Evolutionary conservation across 805 yeast genomes (phyloP).

Genomic region (Saturnispora sanitii): DNA sequence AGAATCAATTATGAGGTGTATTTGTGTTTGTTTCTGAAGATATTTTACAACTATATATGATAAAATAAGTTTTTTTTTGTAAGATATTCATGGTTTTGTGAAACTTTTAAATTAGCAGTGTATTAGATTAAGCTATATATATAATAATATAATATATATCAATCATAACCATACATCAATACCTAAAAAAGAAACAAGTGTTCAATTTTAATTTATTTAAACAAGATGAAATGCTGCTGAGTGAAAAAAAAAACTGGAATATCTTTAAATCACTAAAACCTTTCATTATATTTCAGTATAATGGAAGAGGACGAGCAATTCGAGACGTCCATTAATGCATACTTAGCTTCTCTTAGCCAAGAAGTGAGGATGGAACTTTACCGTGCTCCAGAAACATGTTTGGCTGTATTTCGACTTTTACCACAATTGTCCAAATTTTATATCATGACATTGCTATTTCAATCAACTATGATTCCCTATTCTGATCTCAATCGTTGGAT

Average conservation of each 20-base stretch:
- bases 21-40: too few species aligned
- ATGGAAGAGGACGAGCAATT: slow-evolving; percentile 28
- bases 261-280: not conserved
- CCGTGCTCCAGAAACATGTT: slow-evolving; percentile 85
- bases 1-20: too few species aligned
- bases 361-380: slow-evolving; percentile 75
- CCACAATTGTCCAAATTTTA: slow-evolving; percentile 86
- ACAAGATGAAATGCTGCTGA: not conserved
- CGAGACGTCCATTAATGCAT: slow-evolving; percentile 73
- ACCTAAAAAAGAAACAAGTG: too few species aligned
- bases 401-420: slow-evolving; percentile 81
- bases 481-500: slow-evolving; percentile 71
- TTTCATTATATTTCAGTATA: not conserved
- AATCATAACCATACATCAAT: too few species aligned
- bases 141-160: too few species aligned
- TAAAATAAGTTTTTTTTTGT: too few species aligned
- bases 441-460: slow-evolving; percentile 78
- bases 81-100: too few species aligned
- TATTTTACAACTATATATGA: too few species aligned
- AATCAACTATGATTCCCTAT: slow-evolving; percentile 60
- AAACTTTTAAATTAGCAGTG: too few species aligned
- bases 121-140: too few species aligned
- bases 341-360: slow-evolving; percentile 83
- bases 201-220: too few species aligned
- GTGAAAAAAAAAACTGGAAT: not conserved